Evolutionary conservation across 2,329 filamentous ascomycete species (phyloP).

Genomic region (Lachnellula hyalina): DNA sequence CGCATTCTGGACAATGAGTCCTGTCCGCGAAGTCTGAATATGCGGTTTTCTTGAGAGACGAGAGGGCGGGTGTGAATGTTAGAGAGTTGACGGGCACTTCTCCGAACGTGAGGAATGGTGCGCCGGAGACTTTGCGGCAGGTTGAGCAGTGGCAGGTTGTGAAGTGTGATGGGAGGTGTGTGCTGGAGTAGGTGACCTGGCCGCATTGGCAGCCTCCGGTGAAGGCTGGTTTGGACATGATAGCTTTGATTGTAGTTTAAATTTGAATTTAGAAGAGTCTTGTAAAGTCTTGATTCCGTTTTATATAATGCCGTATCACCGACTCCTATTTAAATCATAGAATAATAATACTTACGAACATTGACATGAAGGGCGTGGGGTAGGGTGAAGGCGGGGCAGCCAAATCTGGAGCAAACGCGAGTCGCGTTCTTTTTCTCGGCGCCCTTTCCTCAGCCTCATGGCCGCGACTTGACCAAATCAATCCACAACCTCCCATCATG

Average conservation of each 20-base stretch:
- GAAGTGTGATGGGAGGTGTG: slow-evolving; percentile 32
- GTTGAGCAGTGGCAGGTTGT: slow-evolving; percentile 43
- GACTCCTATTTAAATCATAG: background rate
- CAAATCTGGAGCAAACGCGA: background rate
- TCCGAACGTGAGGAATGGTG: slow-evolving; percentile 40
- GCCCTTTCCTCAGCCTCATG: no score
- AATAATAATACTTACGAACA: background rate
- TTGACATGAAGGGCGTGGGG: no score
- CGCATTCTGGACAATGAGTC: slow-evolving; percentile 41
- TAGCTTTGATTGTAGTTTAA: background rate
- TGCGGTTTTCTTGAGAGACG: slow-evolving; percentile 29
- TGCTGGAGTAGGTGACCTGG: slow-evolving; percentile 37
- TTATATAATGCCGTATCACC: background rate
- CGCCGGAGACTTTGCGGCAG: slow-evolving; percentile 44
- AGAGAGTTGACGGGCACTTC: slow-evolving; percentile 33
- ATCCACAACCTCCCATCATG: slow-evolving; percentile 24
- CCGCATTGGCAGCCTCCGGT: slow-evolving; percentile 41
- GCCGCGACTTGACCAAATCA: background rate
- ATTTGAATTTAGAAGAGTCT: background rate
- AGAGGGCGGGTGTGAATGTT: slow-evolving; percentile 30
- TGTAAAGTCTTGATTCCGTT: background rate
- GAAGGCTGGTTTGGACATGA: slow-evolving; percentile 20
- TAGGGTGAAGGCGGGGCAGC: no score
- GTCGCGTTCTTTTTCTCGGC: background rate
- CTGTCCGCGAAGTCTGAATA: slow-evolving; percentile 39